Percentiles rank a stretch among this genome's conserved stretches.
Conservation (phyloP, 2,329 filamentous ascomycete genomes). For the Tothia fuscella region DNA sequence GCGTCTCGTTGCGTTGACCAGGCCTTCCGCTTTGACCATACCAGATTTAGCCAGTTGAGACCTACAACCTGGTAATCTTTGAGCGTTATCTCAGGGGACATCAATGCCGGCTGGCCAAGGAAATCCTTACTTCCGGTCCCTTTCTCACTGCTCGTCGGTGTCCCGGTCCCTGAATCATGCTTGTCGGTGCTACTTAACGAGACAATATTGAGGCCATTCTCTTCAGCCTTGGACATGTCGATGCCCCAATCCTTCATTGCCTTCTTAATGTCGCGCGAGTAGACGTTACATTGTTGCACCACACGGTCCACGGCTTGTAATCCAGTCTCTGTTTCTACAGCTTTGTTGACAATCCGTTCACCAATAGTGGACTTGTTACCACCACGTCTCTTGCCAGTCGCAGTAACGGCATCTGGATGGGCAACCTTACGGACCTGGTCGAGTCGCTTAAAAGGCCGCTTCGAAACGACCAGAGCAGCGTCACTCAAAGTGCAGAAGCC, state of each 20-base stretch:
- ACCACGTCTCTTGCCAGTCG: constrained; percentile 31
- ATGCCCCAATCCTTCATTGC: constrained; percentile 59
- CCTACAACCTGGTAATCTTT: constrained; percentile 93
- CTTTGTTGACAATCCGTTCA: constrained; percentile 54
- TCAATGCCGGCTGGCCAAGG: constrained; percentile 59
- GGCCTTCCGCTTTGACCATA: constrained; percentile 26
- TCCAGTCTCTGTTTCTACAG: constrained; percentile 61
- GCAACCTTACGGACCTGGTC: constrained; percentile 55
- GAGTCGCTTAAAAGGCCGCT: constrained; percentile 62
- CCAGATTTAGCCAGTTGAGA: constrained; percentile 81
- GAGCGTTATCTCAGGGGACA: constrained; percentile 64
- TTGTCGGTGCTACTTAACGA: constrained; percentile 29
- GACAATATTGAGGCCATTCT: constrained; percentile 24
- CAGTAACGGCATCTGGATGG: constrained; percentile 21
- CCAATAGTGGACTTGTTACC: constrained; percentile 43
- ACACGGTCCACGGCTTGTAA: constrained; percentile 76
- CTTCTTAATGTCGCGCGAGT: constrained; percentile 54
- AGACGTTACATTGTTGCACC: constrained; percentile 60
- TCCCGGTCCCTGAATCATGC: constrained; percentile 9
- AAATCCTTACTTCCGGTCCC: too few relatives aligned
- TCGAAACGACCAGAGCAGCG: constrained; percentile 56
- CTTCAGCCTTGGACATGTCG: constrained; percentile 46
- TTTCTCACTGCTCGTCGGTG: constrained; percentile 18
- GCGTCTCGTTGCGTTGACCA: constrained; percentile 64
- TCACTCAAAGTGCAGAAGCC: constrained; percentile 58